A percentile compares a stretch with the other conserved stretches of the same genome.
These are phyloP conservation scores for Plasmodium blacklocki DNA, from an alignment of 169 alveolate species.

Conservation along the genomic window DNA sequence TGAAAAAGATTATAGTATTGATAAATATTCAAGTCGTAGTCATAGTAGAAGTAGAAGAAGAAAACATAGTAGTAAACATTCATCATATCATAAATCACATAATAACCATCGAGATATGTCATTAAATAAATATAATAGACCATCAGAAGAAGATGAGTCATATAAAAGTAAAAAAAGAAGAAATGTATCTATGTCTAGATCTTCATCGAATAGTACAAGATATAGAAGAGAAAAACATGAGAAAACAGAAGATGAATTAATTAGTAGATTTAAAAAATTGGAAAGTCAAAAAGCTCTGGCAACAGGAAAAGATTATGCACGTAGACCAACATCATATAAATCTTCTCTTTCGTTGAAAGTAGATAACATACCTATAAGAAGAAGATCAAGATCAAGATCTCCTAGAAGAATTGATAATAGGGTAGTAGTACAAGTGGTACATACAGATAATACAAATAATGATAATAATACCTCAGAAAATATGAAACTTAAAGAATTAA, in stretches of 20 bases:
- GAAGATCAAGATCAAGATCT: slow-evolving; percentile 28
- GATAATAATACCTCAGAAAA: slow-evolving; percentile 40
- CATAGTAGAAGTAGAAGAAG: slow-evolving; percentile 24
- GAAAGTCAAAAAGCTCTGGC: slow-evolving; percentile 85
- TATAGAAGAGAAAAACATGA: slow-evolving; percentile 48
- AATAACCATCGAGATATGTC: slow-evolving; percentile 26
- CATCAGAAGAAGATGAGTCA: slow-evolving; percentile 3
- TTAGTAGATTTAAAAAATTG: slow-evolving; percentile 79
- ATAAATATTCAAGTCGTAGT: not conserved
- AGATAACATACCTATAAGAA: slow-evolving; percentile 71
- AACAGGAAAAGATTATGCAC: slow-evolving; percentile 85
- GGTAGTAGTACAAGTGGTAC: slow-evolving; percentile 8
- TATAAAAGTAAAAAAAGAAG: slow-evolving; percentile 15
- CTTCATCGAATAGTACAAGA: slow-evolving; percentile 5
- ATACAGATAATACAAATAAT: slow-evolving; percentile 22
- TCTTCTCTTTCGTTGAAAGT: slow-evolving; percentile 82
- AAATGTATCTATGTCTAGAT: slow-evolving; percentile 24
- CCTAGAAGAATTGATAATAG: slow-evolving; percentile 57
- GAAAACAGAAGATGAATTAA: slow-evolving; percentile 78
- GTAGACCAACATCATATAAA: slow-evolving; percentile 85
- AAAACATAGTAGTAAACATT: slow-evolving; percentile 22
- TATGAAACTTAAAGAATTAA: slow-evolving; percentile 38
- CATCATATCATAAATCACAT: slow-evolving; percentile 30
- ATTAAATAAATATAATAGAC: slow-evolving; percentile 5
- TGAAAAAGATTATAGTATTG: not conserved